Evolutionary conservation across 768 basidiomycete genomes (phyloP), one percentile per base, ranked within the genome.

Genomic region (Trametes meyenii): DNA sequence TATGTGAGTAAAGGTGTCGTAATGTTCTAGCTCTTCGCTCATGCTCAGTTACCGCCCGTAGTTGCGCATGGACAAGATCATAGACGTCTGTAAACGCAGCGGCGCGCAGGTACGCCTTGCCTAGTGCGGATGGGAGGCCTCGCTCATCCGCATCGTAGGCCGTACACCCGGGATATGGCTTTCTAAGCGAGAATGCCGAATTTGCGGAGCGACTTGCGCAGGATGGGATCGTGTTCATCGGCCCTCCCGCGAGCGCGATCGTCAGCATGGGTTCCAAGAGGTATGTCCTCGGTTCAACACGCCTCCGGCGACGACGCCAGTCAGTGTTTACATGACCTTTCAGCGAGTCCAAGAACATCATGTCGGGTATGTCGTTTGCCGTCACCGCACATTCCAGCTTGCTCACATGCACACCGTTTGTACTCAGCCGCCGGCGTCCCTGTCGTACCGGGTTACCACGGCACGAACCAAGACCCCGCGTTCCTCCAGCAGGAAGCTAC

Each of bases 251-350:
- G 0, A 83, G 82, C 66, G 94, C 96, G 33, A 98, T 98, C 63
- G 76, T 89, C 14, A 91, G 89, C 68, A 98, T 97, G 96, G 96
- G 95, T 1, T 95, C 92, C 0, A 97, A 98, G 80, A 93, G 94
- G 90, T 92, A 26, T 13, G 51, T 60, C 5, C 21, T 55, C 14
- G 12, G 10, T 36, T 33, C 24, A 46, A 42, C 19, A 21, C 12
- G n/a, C 3, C 26, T 12, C 44, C 1, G 10, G 16, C 39, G 36
- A 14, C 14, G 29, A 33, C 29, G 29, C 8, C 3, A 8, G 29
- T 8, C 21, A 3, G 17, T 7, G 24, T 7, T 55, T 59, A 48
- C 35, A 19, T 19, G 17, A 2, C 12, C 12, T 23, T 12, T n/a
- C 59, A 91, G 93, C 58, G 94, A 96, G 79, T 95, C 93, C 40